A percentile compares a stretch with the other conserved stretches of the same genome.
Evolutionary conservation across 2,329 filamentous ascomycete genomes (phyloP).

Genomic region (Bipolaris bicolor): DNA sequence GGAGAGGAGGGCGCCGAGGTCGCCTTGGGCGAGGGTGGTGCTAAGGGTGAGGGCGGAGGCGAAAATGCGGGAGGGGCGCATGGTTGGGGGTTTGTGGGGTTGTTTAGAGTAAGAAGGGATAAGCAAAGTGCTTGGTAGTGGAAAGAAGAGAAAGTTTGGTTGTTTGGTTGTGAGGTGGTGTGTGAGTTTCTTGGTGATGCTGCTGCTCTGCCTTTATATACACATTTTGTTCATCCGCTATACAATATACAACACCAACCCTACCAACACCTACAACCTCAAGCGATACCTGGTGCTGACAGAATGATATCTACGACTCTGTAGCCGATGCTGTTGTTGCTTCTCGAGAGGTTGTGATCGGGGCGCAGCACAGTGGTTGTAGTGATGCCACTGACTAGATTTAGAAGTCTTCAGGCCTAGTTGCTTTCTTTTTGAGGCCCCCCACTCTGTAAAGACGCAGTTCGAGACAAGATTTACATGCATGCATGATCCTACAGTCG

Average conservation of each 20-base stretch:
- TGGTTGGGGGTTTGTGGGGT: slow-evolving; percentile 8
- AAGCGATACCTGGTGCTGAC: neutral
- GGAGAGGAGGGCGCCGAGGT: slow-evolving; percentile 41
- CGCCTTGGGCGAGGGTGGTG: slow-evolving; percentile 34
- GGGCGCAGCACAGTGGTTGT: neutral
- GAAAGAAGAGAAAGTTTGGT: neutral
- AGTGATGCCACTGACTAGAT: neutral
- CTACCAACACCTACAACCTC: neutral
- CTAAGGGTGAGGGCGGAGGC: slow-evolving; percentile 27
- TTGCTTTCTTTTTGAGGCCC: neutral
- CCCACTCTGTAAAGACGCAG: neutral
- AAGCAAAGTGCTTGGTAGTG: neutral
- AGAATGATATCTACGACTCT: slow-evolving; percentile 14
- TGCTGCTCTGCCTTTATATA: neutral
- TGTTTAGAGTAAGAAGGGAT: neutral
- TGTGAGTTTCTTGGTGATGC: neutral
- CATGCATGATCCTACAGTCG: neutral
- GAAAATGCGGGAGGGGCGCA: slow-evolving; percentile 28
- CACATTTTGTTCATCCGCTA: neutral
- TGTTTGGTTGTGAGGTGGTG: slow-evolving; percentile 1
- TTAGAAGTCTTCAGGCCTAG: neutral
- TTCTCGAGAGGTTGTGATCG: neutral
- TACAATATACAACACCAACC: neutral
- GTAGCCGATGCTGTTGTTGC: neutral
- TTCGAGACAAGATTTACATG: neutral